Evolutionary conservation across 106 monocot genomes (phyloP).

Genomic region (Dioscorea alata): DNA sequence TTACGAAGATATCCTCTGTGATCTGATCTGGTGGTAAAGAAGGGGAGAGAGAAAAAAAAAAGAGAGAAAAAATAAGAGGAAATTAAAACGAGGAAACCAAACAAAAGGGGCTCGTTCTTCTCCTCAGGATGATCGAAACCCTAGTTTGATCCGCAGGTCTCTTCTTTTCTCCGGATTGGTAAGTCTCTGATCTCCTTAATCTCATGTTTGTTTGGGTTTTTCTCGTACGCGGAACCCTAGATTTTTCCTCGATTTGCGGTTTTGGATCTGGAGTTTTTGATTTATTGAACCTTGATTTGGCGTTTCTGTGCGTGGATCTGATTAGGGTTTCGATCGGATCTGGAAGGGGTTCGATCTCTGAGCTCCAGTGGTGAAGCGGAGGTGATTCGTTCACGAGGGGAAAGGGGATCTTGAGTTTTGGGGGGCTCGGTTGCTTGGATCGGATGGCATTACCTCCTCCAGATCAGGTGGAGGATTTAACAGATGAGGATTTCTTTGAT

Average conservation of each 20-base stretch:
- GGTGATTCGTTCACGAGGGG: background rate
- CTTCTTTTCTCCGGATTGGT: too few species aligned
- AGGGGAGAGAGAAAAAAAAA: too few species aligned
- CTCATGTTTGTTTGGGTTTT: too few species aligned
- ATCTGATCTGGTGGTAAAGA: too few species aligned
- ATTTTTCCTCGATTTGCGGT: background rate
- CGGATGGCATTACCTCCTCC: conserved; percentile 34
- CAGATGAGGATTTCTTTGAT: conserved; percentile 96
- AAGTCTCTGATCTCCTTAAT: too few species aligned
- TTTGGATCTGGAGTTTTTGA: background rate
- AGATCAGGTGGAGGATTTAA: conserved; percentile 59
- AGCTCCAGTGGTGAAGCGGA: background rate
- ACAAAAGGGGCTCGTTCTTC: too few species aligned
- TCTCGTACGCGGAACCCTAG: too few species aligned
- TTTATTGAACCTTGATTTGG: background rate
- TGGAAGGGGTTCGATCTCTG: background rate
- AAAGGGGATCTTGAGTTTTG: background rate
- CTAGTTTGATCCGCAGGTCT: too few species aligned
- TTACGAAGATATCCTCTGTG: too few species aligned
- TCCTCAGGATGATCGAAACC: too few species aligned
- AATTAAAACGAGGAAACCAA: too few species aligned
- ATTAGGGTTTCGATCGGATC: background rate
- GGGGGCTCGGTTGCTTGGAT: background rate
- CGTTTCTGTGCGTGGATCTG: background rate
- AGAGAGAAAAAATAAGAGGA: too few species aligned